Percentiles rank a stretch among this genome's conserved stretches.
Evolutionary conservation across 768 basidiomycete species (phyloP).

Genomic region (Peribolospora baueri): DNA sequence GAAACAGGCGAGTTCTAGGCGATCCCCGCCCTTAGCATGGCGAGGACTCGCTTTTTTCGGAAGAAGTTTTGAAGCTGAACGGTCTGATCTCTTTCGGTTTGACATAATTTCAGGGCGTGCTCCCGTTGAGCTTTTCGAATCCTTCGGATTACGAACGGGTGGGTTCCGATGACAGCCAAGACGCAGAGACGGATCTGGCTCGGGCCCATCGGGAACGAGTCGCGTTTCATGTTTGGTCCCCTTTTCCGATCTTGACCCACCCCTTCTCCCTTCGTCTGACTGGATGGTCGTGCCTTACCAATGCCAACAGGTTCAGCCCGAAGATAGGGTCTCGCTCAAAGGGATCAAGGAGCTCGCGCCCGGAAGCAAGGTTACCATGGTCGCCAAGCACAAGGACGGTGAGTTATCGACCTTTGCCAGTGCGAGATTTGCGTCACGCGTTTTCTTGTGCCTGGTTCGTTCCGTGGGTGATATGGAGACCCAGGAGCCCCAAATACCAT

Average conservation of each 20-base stretch:
- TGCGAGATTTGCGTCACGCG: too few species aligned
- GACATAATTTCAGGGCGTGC: neutral
- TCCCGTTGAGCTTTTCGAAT: slow-evolving; percentile 13
- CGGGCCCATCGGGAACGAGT: slow-evolving; percentile 33
- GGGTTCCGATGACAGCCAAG: slow-evolving; percentile 24
- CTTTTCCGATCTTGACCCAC: slow-evolving; percentile 41
- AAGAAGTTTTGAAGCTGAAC: slow-evolving; percentile 39
- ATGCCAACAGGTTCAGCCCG: too few species aligned
- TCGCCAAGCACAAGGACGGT: slow-evolving; percentile 17
- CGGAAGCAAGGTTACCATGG: slow-evolving; percentile 75
- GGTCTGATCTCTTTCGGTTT: slow-evolving; percentile 24
- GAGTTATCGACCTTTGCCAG: neutral
- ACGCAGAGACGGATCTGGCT: slow-evolving; percentile 21
- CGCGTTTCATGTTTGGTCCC: slow-evolving; percentile 27
- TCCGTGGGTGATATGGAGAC: too few species aligned
- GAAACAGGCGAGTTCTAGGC: slow-evolving; percentile 91
- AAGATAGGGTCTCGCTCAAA: slow-evolving; percentile 52
- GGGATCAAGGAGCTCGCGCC: slow-evolving; percentile 73
- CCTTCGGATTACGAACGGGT: slow-evolving; percentile 23
- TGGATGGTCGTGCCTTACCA: too few species aligned
- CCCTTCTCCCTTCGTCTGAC: too few species aligned
- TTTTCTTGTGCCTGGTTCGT: too few species aligned
- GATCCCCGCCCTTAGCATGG: slow-evolving; percentile 73
- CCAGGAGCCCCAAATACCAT: too few species aligned
- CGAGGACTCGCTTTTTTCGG: slow-evolving; percentile 59